Base-by-base conservation (phyloP, 2,329 filamentous ascomycete genomes). In the Grosmannia clavigera region DNA sequence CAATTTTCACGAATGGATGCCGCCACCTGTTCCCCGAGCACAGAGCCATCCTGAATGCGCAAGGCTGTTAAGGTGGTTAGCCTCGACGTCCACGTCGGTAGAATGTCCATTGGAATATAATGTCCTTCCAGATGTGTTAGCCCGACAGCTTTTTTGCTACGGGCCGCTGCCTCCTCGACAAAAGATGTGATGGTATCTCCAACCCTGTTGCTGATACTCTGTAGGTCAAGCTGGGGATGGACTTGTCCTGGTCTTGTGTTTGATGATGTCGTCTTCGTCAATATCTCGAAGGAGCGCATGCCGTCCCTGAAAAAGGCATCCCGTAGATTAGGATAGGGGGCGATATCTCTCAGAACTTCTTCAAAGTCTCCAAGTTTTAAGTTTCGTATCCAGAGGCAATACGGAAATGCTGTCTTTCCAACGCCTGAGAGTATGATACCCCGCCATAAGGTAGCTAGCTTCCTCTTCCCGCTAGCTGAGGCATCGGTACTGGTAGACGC, bases 401-500 rank as follows among this genome's bases (percentile, higher is more conserved):
- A 91, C 0, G 86, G 85, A 63, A 83, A 86, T 22, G 82, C 72
- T 0, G 86, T 88, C 64, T 75, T 72, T 29, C 78, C 81, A 52
- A 85, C 71, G 61, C 83, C 83, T 10, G 86, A 90, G 9, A 83
- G 73, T 61, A 87, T 80, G 64, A 90, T 81, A 2, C 84, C 84
- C 57, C 81, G 79, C 87, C 87, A 90, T 56, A 88, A 70, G 7
- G 81, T 76, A 2, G 82, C 81, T 79, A 82, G 85, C 70, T 80
- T 80, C 59, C 76, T 61, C 61, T 69, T 68, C 57, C 68, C 68
- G 27, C 63, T 69, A 64, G 61, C 74, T 66, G 70, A 73, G 70
- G 65, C 73, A 69, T 75, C 73, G 46, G 70, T 72, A 63, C 70
- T 73, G 19, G 76, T 72, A 9, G 72, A 70, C 9, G 75, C 75